Base-by-base conservation (phyloP, 192 early-diverging fungal species). In the Coemansia sp. region DNA sequence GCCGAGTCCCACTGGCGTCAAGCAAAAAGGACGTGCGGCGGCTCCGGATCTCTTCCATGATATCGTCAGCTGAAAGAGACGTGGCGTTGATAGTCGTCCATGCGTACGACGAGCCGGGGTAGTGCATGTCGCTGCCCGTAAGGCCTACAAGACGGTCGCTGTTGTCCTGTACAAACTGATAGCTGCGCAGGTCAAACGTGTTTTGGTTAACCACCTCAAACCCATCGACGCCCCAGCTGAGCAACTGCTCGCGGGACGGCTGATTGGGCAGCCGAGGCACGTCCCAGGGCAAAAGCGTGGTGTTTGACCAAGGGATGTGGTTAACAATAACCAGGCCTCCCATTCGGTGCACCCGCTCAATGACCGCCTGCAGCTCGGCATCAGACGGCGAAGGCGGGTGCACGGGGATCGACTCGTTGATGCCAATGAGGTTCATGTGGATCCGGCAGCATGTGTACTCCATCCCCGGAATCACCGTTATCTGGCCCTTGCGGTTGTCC, bases 231-330 rank as follows among this genome's bases (percentile, higher is more conserved):
- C 87, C 85, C 83, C 80, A 77, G 13, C 71, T 78, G 13, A 83
- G 55, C 2, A 87, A 61, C 17, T 70, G 50, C 35, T 80, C 67
- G 35, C 79, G 59, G 5, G 80, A 74, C 15, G 84, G 85, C 36
- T 87, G 82, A 33, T 80, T 58, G 10, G 79, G 84, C 45, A 89
- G 63, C 6, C 82, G 78, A 15, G 81, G 66, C 5, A 67, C 41
- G 29, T 80, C 45, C 63, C 82, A 83, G 18, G 77, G 74, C 46
- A 67, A 62, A 45, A 78, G 71, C 39, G 82, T 86, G 3, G 73
- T 66, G 60, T 85, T 86, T 43, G 81, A 83, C 87, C 87, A 89
- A 0, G 87, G 87, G 37, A 89, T 85, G 55, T 89, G 87, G 65
- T 89, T 89, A 8, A 87, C 83, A 43, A 86, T 83, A 0, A 83